Evolutionary conservation across 345 rosid genomes (phyloP).

Genomic region (Citrus maxima): DNA sequence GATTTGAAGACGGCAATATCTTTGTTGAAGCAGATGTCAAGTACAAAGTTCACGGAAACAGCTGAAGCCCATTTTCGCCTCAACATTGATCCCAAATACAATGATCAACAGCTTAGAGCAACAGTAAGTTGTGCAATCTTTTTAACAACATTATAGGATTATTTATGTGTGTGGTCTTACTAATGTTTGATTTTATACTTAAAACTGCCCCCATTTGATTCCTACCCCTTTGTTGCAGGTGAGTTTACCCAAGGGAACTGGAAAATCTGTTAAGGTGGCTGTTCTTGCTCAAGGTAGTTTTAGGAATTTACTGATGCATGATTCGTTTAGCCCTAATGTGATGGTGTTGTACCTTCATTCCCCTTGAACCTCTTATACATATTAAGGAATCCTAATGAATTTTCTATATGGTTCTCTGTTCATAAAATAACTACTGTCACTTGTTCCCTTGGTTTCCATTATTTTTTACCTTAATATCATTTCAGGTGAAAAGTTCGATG

Average conservation of each 20-base stretch:
- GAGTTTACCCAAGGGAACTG: slow-evolving; percentile 96
- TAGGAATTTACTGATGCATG: neutral
- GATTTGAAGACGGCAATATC: slow-evolving; percentile 71
- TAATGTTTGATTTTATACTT: neutral
- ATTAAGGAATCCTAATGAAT: neutral
- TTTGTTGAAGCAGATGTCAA: slow-evolving; percentile 68
- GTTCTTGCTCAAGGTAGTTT: slow-evolving; percentile 94
- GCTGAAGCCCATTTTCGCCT: slow-evolving; percentile 97
- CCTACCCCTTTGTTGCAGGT: slow-evolving; percentile 46
- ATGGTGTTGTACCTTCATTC: neutral
- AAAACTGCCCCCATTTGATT: neutral
- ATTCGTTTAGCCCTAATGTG: neutral
- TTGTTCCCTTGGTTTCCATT: slow-evolving; percentile 12
- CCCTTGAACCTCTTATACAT: neutral
- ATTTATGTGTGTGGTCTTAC: neutral
- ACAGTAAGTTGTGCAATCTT: slow-evolving; percentile 50
- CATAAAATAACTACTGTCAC: neutral
- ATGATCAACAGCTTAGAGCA: slow-evolving; percentile 96
- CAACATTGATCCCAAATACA: slow-evolving; percentile 92
- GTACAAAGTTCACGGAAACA: slow-evolving; percentile 76
- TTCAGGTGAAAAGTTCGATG: slow-evolving; percentile 95
- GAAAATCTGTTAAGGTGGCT: slow-evolving; percentile 85
- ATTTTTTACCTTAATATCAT: slow-evolving; percentile 9
- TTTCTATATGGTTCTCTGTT: neutral
- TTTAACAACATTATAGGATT: neutral